These are phyloP conservation scores for Deinandra increscens DNA, from an alignment of 129 eudicot species.

Conservation along the genomic window DNA sequence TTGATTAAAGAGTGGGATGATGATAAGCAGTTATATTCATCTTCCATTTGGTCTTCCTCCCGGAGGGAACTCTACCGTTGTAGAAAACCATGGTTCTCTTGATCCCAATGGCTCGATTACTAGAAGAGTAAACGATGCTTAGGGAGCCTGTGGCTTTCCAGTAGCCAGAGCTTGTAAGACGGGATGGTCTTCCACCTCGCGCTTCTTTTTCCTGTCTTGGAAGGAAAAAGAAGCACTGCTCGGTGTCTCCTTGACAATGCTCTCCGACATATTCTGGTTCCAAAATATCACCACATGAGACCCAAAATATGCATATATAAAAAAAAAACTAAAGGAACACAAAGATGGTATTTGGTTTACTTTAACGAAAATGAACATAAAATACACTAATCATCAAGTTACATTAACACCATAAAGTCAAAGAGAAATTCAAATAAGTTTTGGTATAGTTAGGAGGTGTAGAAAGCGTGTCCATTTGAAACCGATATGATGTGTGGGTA, in stretches of 20 bases:
- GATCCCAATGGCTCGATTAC: constrained; percentile 9
- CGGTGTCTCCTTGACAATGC: not conserved
- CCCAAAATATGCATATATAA: not conserved
- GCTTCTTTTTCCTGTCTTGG: constrained; percentile 1
- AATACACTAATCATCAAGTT: not conserved
- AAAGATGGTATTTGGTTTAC: not conserved
- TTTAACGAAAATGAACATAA: not conserved
- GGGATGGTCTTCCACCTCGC: constrained; percentile 11
- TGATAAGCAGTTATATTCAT: constrained; percentile 31
- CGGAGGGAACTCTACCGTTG: constrained; percentile 32
- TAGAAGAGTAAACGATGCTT: constrained; percentile 6
- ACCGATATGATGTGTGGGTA: no score
- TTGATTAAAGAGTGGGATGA: constrained; percentile 8
- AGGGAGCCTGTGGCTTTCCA: constrained; percentile 4
- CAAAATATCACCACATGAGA: not conserved
- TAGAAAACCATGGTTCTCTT: constrained; percentile 11
- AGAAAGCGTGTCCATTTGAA: no score
- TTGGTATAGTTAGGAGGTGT: no score
- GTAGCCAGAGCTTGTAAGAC: constrained; percentile 8
- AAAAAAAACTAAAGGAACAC: not conserved
- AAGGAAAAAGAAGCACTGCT: constrained; percentile 11
- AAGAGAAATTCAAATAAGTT: no score
- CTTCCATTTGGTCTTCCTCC: constrained; percentile 51
- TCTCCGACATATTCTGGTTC: constrained; percentile 16
- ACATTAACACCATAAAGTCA: not conserved